A percentile compares a stretch with the other conserved stretches of the same genome.
Evolutionary conservation across 108 stramenopile genomes (phyloP).

Genomic region (Ochromonas danica): DNA sequence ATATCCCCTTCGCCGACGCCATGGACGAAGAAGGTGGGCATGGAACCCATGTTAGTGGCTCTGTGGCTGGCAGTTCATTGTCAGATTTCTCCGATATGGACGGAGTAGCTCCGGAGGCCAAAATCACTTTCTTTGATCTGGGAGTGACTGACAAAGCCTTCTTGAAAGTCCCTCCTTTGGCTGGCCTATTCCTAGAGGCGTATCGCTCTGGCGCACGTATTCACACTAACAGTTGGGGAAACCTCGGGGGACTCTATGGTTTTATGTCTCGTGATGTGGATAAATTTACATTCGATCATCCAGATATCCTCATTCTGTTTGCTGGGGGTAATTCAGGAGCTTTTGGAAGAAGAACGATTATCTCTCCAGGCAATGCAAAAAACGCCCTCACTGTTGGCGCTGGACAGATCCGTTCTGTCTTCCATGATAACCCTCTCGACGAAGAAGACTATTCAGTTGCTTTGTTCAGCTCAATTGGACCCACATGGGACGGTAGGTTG

Average conservation of each 20-base stretch:
- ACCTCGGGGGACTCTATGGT: conserved; percentile 35
- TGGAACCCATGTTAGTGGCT: conserved; percentile 55
- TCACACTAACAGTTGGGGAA: conserved; percentile 49
- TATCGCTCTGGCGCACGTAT: conserved; percentile 42
- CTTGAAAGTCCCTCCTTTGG: neutral
- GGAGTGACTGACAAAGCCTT: conserved; percentile 43
- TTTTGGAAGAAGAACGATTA: conserved; percentile 53
- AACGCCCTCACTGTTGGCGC: conserved; percentile 60
- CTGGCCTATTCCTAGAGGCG: conserved; percentile 32
- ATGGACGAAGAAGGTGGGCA: conserved; percentile 45
- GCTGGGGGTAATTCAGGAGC: conserved; percentile 70
- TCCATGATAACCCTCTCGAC: conserved; percentile 20
- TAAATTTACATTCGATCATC: conserved; percentile 41
- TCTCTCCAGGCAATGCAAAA: conserved; percentile 66
- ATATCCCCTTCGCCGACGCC: conserved; percentile 47
- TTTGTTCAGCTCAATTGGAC: conserved; percentile 65
- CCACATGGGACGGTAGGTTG: conserved; percentile 67
- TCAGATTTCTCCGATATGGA: conserved; percentile 10
- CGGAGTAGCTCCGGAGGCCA: conserved; percentile 47
- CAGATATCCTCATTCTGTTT: conserved; percentile 65
- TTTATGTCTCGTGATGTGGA: conserved; percentile 41
- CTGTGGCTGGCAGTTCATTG: conserved; percentile 27
- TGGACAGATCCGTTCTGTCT: conserved; percentile 1
- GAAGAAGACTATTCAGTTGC: conserved; percentile 61
- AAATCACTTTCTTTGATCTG: conserved; percentile 56